Evolutionary conservation across 306 rosid species (phyloP), one percentile per base, ranked within the genome.

Genomic region (Prunus armeniaca): DNA sequence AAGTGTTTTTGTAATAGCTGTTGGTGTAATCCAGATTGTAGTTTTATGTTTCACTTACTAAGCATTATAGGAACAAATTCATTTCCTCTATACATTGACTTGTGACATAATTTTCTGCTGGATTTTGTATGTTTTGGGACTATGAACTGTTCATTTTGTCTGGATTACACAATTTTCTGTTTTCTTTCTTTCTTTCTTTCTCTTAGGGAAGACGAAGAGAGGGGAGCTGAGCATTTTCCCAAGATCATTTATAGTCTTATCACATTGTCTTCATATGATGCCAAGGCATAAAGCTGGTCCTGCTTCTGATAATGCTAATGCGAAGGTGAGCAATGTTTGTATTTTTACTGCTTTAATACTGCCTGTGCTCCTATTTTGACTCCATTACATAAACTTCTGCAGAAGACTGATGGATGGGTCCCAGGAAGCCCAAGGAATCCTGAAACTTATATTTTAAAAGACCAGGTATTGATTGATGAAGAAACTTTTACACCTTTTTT

Each of bases 181-280:
- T 58, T 58, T 58, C 17, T 58, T 14, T 58, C 3, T 47, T 56
- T n/a, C 22, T 50, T 2, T 12, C 2, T 0, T 50, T 67, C 0
- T 60, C 78, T 22, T 77, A 90, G 94, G 96, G 22, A 93, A 89
- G 87, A 93, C 91, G 65, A 93, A 90, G 80, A 93, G 86, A 65
- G 96, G 98, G 67, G 98, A 93, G 75, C 89, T 90, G 22, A 93
- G 98, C 84, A 88, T 93, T 67, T 93, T 93, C 73, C 94, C 94
- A 54, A 86, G 75, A 79, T 84, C 87, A 22, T 87, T 90, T 74
- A 66, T 79, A 27, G 86, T 84, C 72, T 86, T 93, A 70, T 86
- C 94, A 66, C 91, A 87, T 84, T 87, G 96, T 81, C 83, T 89
- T 50, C 91, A 91, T 80, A 93, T 90, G 98, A 73, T 93, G 93